A percentile compares a stretch with the other conserved stretches of the same genome.
phyloP scores from a whole-genome alignment of 768 basidiomycete genomes.

The Pleurotus tuoliensis region DNA sequence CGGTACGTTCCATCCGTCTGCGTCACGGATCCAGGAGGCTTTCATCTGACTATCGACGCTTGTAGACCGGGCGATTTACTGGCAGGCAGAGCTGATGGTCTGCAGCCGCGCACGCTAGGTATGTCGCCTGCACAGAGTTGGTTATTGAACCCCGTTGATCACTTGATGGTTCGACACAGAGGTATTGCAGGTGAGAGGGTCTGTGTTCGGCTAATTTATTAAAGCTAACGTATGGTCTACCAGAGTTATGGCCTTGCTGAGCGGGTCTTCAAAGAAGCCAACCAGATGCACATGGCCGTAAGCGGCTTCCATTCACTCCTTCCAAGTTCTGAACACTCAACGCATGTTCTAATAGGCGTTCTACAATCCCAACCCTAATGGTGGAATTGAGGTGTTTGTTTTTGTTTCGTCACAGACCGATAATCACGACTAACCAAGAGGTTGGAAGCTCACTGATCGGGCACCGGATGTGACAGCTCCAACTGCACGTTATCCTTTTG shows the following conservation, averaged over 20 bases:
- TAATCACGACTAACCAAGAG: not conserved
- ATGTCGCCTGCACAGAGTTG: not conserved
- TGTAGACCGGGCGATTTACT: constrained; percentile 42
- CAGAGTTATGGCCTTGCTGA: constrained; percentile 80
- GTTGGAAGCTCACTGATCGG: constrained; percentile 54
- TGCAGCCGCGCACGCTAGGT: constrained; percentile 46
- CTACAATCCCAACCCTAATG: constrained; percentile 60
- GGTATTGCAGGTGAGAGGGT: constrained; percentile 42
- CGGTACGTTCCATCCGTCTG: constrained; percentile 27
- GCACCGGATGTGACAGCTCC: constrained; percentile 59
- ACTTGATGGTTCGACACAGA: constrained; percentile 31
- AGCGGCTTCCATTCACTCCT: constrained; percentile 17
- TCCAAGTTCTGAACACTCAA: not conserved
- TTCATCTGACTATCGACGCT: not conserved
- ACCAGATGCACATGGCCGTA: constrained; percentile 69
- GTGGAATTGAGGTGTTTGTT: constrained; percentile 55
- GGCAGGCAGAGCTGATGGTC: constrained; percentile 58
- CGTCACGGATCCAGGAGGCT: not conserved
- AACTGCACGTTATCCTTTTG: constrained; percentile 68
- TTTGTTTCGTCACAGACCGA: not conserved
- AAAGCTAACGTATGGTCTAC: not conserved
- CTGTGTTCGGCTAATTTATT: too few relatives aligned
- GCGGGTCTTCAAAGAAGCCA: constrained; percentile 56
- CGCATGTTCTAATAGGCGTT: constrained; percentile 47
- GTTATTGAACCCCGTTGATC: too few relatives aligned